Conservation (phyloP, 371 early-diverging fungal species). For the Syncephalastrum racemosum region DNA sequence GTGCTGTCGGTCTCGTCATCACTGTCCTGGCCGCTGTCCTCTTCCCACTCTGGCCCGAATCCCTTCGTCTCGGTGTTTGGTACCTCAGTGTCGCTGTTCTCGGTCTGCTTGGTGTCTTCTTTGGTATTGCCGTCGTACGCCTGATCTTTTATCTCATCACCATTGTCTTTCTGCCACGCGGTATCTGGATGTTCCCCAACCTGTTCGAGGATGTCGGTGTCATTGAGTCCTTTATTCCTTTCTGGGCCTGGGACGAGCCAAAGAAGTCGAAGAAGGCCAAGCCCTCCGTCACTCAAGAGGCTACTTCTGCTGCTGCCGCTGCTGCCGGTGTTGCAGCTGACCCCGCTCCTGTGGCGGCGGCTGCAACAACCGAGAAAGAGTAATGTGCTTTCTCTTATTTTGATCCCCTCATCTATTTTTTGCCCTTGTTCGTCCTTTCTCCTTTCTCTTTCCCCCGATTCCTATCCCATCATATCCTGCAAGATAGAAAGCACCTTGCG, state of each 20-base stretch:
- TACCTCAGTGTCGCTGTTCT: constrained; percentile 87
- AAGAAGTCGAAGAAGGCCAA: constrained; percentile 30
- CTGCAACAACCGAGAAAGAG: constrained; percentile 5
- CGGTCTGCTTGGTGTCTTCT: constrained; percentile 89
- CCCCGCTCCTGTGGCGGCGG: neutral
- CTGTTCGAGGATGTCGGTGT: constrained; percentile 98
- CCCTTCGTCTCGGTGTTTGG: constrained; percentile 84
- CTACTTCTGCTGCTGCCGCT: constrained; percentile 1
- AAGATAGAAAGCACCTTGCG: constrained; percentile 40
- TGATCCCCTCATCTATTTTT: too few relatives aligned
- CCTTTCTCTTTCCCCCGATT: too few relatives aligned
- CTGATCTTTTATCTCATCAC: constrained; percentile 87
- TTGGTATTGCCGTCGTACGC: constrained; percentile 88
- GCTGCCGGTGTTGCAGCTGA: too few relatives aligned
- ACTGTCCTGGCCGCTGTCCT: constrained; percentile 90
- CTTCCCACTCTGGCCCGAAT: constrained; percentile 98
- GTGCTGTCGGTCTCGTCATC: constrained; percentile 75
- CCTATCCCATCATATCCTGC: constrained; percentile 33
- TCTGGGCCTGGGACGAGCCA: constrained; percentile 89
- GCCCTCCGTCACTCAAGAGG: too few relatives aligned
- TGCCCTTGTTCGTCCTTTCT: too few relatives aligned
- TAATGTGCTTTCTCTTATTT: neutral
- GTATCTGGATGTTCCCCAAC: constrained; percentile 99
- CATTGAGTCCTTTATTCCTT: constrained; percentile 96
- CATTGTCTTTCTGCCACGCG: constrained; percentile 75